phyloP scores from a whole-genome alignment of 139 green algal genomes.

The Chlorella sp. region DNA sequence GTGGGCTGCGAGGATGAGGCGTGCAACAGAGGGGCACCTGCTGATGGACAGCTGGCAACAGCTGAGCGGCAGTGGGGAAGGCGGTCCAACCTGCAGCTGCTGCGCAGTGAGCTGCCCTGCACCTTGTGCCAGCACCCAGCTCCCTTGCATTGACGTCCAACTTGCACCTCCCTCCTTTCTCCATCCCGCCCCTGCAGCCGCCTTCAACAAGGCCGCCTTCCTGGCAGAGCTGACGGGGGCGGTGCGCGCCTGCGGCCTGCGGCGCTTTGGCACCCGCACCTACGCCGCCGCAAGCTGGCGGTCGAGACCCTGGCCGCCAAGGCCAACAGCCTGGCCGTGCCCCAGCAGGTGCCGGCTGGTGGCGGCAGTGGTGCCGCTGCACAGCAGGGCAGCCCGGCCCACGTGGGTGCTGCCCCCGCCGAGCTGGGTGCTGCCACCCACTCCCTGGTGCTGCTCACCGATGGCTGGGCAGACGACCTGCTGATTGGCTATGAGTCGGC shows the following conservation, averaged over 20 bases:
- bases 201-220: not conserved
- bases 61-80: no score
- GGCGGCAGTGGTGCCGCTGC: no score
- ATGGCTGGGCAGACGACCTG: not conserved
- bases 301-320: not conserved
- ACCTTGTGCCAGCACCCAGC: not conserved
- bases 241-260: not conserved
- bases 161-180: not conserved
- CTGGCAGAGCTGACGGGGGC: not conserved
- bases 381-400: not conserved
- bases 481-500: not conserved
- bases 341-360: no score
- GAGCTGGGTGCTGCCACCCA: not conserved
- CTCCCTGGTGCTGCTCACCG: conserved; percentile 6
- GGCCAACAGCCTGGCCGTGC: not conserved
- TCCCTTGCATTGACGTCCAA: not conserved
- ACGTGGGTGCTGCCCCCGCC: not conserved
- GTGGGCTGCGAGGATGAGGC: not conserved
- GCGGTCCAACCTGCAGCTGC: no score
- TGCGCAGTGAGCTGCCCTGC: no score
- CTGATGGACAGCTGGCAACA: no score
- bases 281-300: not conserved
- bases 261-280: not conserved
- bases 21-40: no score
- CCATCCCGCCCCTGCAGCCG: not conserved